Evolutionary conservation across 768 basidiomycete species (phyloP).

Genomic region (Boletus reticulatus): DNA sequence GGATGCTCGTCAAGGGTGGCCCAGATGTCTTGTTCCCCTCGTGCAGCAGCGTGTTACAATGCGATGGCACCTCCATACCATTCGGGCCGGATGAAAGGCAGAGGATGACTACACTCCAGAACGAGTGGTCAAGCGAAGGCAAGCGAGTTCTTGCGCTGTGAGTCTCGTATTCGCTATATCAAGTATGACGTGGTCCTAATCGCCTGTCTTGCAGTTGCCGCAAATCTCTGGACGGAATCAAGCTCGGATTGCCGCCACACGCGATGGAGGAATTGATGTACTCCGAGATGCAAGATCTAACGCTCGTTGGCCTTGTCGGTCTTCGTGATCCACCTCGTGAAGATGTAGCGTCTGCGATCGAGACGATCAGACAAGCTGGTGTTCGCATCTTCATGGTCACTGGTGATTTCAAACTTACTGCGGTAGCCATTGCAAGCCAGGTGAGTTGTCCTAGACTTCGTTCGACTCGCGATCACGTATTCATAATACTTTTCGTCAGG

Average conservation of each 20-base stretch:
- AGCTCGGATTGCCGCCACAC: slow-evolving; percentile 22
- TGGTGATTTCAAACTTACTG: slow-evolving; percentile 54
- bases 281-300: slow-evolving; percentile 37
- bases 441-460: slow-evolving; percentile 26
- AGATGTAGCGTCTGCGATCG: slow-evolving; percentile 46
- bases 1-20: slow-evolving; percentile 55
- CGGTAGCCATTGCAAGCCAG: slow-evolving; percentile 48
- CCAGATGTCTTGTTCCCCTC: slow-evolving; percentile 50
- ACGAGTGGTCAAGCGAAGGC: slow-evolving; percentile 46
- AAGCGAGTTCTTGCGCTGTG: slow-evolving; percentile 53
- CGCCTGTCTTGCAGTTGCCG: slow-evolving; percentile 22
- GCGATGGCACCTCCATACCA: slow-evolving; percentile 32
- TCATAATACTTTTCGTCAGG: slow-evolving; percentile 21
- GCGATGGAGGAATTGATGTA: slow-evolving; percentile 39
- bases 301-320: slow-evolving; percentile 50
- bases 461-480: background rate
- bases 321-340: slow-evolving; percentile 59
- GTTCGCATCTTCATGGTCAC: slow-evolving; percentile 58
- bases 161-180: background rate
- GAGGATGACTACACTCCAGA: slow-evolving; percentile 31
- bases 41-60: slow-evolving; percentile 34
- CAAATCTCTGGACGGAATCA: slow-evolving; percentile 23
- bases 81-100: slow-evolving; percentile 25
- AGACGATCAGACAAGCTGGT: slow-evolving; percentile 47
- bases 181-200: background rate